These are phyloP conservation scores for Chaetoscypha palmicola DNA, from an alignment of 2,329 filamentous ascomycete genomes.

Conservation along the genomic window DNA sequence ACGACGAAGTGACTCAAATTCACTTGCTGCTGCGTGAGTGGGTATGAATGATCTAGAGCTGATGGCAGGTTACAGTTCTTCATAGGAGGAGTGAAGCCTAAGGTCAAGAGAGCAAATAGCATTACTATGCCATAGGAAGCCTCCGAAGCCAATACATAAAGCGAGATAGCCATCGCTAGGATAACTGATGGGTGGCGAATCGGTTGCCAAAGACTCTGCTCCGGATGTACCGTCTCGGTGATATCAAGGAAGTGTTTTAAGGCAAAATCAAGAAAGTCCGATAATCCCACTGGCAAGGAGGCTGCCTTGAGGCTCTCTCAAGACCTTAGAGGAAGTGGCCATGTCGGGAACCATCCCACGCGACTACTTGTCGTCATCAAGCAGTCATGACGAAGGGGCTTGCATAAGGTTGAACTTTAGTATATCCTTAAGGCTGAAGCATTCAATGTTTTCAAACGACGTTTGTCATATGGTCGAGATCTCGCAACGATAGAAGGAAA, in stretches of 20 bases:
- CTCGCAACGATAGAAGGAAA: too few relatives aligned
- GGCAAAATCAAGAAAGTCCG: conserved; percentile 10
- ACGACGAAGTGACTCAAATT: conserved; percentile 20
- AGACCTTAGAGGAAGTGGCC: not conserved
- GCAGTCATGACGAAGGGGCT: not conserved
- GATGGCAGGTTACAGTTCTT: conserved; percentile 11
- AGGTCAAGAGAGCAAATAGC: conserved; percentile 3
- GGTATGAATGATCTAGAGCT: conserved; percentile 8
- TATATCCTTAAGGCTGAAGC: not conserved
- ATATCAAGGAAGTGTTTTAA: conserved; percentile 4
- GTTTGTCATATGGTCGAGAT: too few relatives aligned
- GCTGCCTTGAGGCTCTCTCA: conserved; percentile 19
- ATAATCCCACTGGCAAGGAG: conserved; percentile 5
- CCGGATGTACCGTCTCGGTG: conserved; percentile 8
- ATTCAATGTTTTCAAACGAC: too few relatives aligned
- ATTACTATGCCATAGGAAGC: conserved; percentile 16
- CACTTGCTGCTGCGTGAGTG: conserved; percentile 14
- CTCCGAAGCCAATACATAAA: conserved; percentile 9
- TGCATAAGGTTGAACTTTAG: not conserved
- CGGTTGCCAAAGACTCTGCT: conserved; percentile 13
- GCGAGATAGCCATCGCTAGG: conserved; percentile 16
- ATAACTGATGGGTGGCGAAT: conserved; percentile 20
- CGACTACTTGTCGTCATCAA: not conserved
- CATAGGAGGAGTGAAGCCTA: conserved; percentile 10
- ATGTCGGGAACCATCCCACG: not conserved